Base-by-base conservation (phyloP, 495 filamentous ascomycete species). In the Lineolata rhizophorae region DNA sequence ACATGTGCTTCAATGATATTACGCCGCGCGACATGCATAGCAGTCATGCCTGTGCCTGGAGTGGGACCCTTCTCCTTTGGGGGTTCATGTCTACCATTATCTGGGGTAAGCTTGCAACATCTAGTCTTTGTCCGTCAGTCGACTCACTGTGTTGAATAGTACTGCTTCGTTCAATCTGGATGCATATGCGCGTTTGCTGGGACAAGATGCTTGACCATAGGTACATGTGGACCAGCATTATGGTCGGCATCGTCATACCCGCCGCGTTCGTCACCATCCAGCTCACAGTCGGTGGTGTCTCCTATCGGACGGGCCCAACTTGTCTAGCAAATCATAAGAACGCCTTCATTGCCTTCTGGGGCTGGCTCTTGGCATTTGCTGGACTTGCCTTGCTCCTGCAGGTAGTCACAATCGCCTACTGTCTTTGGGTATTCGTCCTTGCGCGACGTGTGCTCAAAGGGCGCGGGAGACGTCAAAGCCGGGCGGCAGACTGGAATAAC, bases 101-200 rank as follows among this genome's bases (percentile, higher is more conserved):
- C 13, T 55, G 52, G 51, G 36, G 42, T 48, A 31, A 25, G 44
- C 31, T 12, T 11, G 12, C 15, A 32, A 14, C 13, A 18, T 15
- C 3, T 6, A 18, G 3, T 15, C 18, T 14, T 12, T 1, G 25
- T 11, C 11, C 12, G 17, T 9, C 21, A 1, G 13, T 17, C 37
- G 35, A 16, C 20, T 27, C 15, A 5, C 14, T 9, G 14, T 20
- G 18, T 10, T 35, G 9, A 9, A 25, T 22, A 49, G 51, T 51
- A 27, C 44, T 53, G 27, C 39, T 52, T 27, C 50, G 50, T 33
- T 42, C 42, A 25, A 30, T 52, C 14, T 54, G 46, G 48, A 47
- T 51, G 5, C 49, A 53, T 27, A 38, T 54, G n/a, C 44, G 49
- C 25, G 45, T 55, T 27, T 46, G 49, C 43, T 54, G 51, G 51